Percentiles rank a stretch among this genome's conserved stretches.
Evolutionary conservation across 2,329 filamentous ascomycete genomes (phyloP).

Genomic region (Cytospora piceae): DNA sequence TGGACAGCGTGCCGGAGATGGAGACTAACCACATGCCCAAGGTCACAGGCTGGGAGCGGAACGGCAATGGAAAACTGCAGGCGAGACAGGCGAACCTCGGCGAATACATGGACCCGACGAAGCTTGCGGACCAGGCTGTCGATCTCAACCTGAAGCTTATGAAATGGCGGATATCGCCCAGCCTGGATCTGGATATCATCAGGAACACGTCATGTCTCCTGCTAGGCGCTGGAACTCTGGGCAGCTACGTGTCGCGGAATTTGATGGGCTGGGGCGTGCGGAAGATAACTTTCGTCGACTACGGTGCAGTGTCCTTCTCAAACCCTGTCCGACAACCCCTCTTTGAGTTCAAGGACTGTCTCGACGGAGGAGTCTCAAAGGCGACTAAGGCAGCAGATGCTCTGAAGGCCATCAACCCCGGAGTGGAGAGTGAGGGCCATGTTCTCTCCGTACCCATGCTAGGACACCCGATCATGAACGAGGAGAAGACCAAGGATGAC

Average conservation of each 20-base stretch:
- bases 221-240: conserved; percentile 89
- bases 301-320: conserved; percentile 89
- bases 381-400: conserved; percentile 79
- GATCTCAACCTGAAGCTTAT: conserved; percentile 97
- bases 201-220: conserved; percentile 89
- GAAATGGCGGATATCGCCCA: conserved; percentile 96
- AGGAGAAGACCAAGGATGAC: conserved; percentile 69
- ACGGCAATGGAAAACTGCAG: conserved; percentile 74
- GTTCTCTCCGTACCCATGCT: conserved; percentile 92
- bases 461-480: conserved; percentile 82
- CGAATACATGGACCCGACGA: conserved; percentile 89
- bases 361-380: conserved; percentile 82
- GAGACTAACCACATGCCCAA: conserved; percentile 71
- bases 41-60: conserved; percentile 93
- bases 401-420: conserved; percentile 85
- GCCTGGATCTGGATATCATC: conserved; percentile 83
- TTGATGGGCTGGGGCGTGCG: conserved; percentile 94
- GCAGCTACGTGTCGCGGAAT: conserved; percentile 90
- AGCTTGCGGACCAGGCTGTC: conserved; percentile 89
- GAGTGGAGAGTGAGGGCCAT: conserved; percentile 80
- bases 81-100: conserved; percentile 80
- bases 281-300: conserved; percentile 95
- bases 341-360: conserved; percentile 87
- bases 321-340: conserved; percentile 95
- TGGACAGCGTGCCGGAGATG: conserved; percentile 52